Base-by-base conservation (phyloP, 371 early-diverging fungal genomes). In the Cokeromyces recurvatus region DNA sequence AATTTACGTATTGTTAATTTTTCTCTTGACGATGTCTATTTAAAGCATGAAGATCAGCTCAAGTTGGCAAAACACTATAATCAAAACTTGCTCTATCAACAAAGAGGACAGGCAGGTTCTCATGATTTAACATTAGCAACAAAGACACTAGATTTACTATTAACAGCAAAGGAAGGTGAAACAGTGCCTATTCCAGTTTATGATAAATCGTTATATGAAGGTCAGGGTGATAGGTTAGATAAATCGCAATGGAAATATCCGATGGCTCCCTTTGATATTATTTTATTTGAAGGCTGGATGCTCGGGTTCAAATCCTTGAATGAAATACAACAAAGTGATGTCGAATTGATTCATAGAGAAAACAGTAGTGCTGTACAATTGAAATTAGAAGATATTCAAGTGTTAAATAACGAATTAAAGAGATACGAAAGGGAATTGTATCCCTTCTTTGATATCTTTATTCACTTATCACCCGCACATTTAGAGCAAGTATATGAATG, bases 251-350 rank as follows among this genome's bases (percentile, higher is more conserved):
- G 93, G 94, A 59, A 56, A 4, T 38, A 19, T 4, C 71, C 73
- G 0, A 29, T 45, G 12, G 66, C 64, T 0, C 89, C 91, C 0
- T 52, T 86, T 27, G 85, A 94, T 51, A 78, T 95, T 19, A 72
- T 97, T 5, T 50, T 97, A 21, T 86, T 95, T 52, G 97, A 97
- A 64, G 97, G 97, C 0, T 97, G 97, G 95, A 87, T 82, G 50
- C 59, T 93, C 14, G 97, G 96, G 0, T 97, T 94, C 59, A 84
- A 80, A 21, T 62, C 86, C 2, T 62, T 90, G 15, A 53, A 5
- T 5, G n/a, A n/a, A n/a, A n/a, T n/a, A n/a, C 11, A 5, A 29
- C 29, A 29, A 29, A 29, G 8, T 8, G 29, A 5, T 29, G 11
- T 29, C 11, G 29, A 29, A 5, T 8, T 11, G 29, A 29, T 29